A percentile compares a stretch with the other conserved stretches of the same genome.
Conservation (phyloP, 805 yeast genomes). For the Lipomyces yamanashiensis region DNA sequence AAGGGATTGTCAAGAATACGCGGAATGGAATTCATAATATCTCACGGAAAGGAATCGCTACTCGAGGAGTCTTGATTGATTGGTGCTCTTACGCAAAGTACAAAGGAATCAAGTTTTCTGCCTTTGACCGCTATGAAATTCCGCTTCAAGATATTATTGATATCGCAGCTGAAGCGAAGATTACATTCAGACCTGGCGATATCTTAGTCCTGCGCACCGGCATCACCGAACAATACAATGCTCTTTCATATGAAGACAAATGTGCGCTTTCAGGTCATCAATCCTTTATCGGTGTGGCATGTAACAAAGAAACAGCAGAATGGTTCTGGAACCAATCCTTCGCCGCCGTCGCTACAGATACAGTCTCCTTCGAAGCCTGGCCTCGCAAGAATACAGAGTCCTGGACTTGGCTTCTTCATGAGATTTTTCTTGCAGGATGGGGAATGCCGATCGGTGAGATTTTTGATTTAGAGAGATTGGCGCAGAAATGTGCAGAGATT, state of each 20-base stretch:
- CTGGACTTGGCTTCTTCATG: constrained; percentile 14
- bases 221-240: not conserved
- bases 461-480: constrained; percentile 4
- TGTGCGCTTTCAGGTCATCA: not conserved
- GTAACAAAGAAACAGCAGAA: not conserved
- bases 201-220: constrained; percentile 14
- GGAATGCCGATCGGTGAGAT: constrained; percentile 20
- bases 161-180: not conserved
- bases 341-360: constrained; percentile 15
- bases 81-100: constrained; percentile 8
- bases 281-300: constrained; percentile 1
- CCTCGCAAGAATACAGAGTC: constrained; percentile 2
- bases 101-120: not conserved
- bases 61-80: constrained; percentile 8
- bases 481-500: not conserved
- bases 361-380: constrained; percentile 16
- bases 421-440: constrained; percentile 18
- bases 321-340: constrained; percentile 10
- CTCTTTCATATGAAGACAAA: constrained; percentile 5
- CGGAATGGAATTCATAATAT: constrained; percentile 17
- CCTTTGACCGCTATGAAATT: constrained; percentile 11
- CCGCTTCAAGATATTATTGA: constrained; percentile 3
- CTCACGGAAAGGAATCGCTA: constrained; percentile 10
- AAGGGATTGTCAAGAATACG: not conserved
- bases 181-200: constrained; percentile 10